Conservation (phyloP, 129 eudicot species). For the Calendula officinalis region DNA sequence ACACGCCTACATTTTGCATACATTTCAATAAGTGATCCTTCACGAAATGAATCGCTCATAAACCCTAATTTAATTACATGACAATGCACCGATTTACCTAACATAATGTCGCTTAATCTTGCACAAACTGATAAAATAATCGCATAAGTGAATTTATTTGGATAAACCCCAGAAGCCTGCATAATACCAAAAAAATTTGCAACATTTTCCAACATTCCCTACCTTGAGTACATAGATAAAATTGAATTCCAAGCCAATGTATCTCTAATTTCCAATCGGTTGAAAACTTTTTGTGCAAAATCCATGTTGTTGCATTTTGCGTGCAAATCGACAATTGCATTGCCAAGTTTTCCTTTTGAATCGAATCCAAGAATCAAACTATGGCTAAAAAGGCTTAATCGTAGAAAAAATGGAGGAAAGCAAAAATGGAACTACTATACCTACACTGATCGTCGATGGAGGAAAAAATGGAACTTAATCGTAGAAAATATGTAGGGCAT, state of each 20-base stretch:
- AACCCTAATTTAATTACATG: constrained; percentile 54
- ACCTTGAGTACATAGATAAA: constrained; percentile 61
- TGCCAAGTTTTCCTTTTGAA: constrained; percentile 57
- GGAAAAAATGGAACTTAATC: too few relatives aligned
- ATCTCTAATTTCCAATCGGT: constrained; percentile 45
- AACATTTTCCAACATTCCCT: constrained; percentile 53
- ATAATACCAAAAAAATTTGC: constrained; percentile 41
- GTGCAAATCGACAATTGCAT: constrained; percentile 72
- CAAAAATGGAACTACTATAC: too few relatives aligned
- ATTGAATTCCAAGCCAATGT: constrained; percentile 79
- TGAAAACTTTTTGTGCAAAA: constrained; percentile 54
- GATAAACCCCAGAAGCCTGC: constrained; percentile 51
- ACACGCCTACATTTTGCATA: constrained; percentile 62
- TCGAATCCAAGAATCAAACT: constrained; percentile 52
- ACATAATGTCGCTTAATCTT: constrained; percentile 40
- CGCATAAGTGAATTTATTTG: constrained; percentile 77
- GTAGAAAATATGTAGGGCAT: too few relatives aligned
- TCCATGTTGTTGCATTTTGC: constrained; percentile 68
- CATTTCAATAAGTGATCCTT: constrained; percentile 80
- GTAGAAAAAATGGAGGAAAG: too few relatives aligned
- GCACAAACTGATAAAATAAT: constrained; percentile 79
- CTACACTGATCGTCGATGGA: too few relatives aligned
- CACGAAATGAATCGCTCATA: constrained; percentile 55
- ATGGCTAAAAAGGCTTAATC: too few relatives aligned
- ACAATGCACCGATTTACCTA: constrained; percentile 71